Evolutionary conservation across 768 basidiomycete genomes (phyloP).

Genomic region (Russula vinacea): DNA sequence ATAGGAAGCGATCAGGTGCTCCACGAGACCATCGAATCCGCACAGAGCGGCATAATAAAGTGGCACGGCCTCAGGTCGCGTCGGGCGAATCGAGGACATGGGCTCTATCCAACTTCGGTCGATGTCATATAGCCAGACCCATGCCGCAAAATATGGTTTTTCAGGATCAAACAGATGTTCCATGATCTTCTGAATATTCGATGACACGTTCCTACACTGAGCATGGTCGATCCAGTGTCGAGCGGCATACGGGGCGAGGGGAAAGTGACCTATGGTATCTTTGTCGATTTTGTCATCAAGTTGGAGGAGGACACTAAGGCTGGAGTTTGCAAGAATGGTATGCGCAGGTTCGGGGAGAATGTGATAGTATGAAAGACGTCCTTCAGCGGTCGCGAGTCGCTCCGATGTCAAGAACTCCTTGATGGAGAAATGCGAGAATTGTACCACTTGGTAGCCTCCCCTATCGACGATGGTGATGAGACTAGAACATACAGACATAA

Average conservation of each 20-base stretch:
- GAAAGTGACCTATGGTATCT: neutral
- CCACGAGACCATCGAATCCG: slow-evolving; percentile 3
- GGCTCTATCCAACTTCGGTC: slow-evolving; percentile 6
- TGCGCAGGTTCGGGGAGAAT: slow-evolving; percentile 9
- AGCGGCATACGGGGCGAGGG: slow-evolving; percentile 8
- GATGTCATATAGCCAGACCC: slow-evolving; percentile 16
- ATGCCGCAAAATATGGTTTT: slow-evolving; percentile 6
- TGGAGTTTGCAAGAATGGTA: neutral
- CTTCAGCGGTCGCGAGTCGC: neutral
- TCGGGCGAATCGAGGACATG: neutral
- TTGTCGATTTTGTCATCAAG: neutral
- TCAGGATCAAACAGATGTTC: slow-evolving; percentile 2
- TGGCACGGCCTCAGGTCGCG: neutral
- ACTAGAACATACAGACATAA: no score
- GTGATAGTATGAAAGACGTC: slow-evolving; percentile 12
- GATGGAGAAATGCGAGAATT: slow-evolving; percentile 9
- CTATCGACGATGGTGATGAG: no score
- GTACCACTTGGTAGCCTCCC: neutral
- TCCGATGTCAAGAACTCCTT: slow-evolving; percentile 23
- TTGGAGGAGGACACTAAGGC: slow-evolving; percentile 16
- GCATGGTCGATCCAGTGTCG: slow-evolving; percentile 20
- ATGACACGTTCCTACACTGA: neutral
- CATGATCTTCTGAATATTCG: neutral
- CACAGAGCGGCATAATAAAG: slow-evolving; percentile 17
- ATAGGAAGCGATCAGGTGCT: neutral